These are phyloP conservation scores for Mycena floridula DNA, from an alignment of 768 basidiomycete genomes.

Conservation along the genomic window DNA sequence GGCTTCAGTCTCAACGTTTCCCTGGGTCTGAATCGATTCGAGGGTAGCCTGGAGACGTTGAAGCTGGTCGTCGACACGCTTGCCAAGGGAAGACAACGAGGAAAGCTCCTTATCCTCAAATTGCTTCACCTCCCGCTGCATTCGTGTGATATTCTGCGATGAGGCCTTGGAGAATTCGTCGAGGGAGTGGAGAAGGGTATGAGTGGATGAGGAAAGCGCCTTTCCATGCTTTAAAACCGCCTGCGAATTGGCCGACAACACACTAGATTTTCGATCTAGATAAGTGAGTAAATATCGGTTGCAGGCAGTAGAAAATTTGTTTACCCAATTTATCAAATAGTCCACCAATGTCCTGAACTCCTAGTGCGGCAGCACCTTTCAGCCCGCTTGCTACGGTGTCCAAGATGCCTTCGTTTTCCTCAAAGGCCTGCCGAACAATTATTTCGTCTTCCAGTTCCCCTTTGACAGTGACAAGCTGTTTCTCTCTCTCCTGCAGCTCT, in stretches of 20 bases:
- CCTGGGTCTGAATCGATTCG: slow-evolving; percentile 47
- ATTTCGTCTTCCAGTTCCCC: slow-evolving; percentile 72
- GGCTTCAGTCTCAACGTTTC: slow-evolving; percentile 48
- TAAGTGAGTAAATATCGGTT: slow-evolving; percentile 6
- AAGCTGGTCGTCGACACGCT: slow-evolving; percentile 53
- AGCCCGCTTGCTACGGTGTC: slow-evolving; percentile 69
- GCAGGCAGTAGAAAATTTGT: slow-evolving; percentile 12
- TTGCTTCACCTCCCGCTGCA: slow-evolving; percentile 51
- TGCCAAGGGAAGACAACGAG: slow-evolving; percentile 40
- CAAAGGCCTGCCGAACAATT: slow-evolving; percentile 70
- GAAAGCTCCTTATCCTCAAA: slow-evolving; percentile 54
- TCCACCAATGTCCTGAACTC: slow-evolving; percentile 59
- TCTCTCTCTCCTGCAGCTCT: slow-evolving; percentile 46
- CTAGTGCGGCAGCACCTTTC: slow-evolving; percentile 60
- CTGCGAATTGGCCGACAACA: slow-evolving; percentile 59
- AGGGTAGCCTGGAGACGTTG: slow-evolving; percentile 47
- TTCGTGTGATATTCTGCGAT: slow-evolving; percentile 41
- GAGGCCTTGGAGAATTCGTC: slow-evolving; percentile 56
- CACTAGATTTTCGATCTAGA: slow-evolving; percentile 66
- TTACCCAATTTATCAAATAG: slow-evolving; percentile 83
- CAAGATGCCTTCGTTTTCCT: slow-evolving; percentile 63
- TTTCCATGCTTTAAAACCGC: slow-evolving; percentile 59
- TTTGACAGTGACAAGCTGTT: slow-evolving; percentile 53
- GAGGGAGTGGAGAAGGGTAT: slow-evolving; percentile 49
- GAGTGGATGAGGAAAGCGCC: slow-evolving; percentile 47